Evolutionary conservation across 2,329 filamentous ascomycete species (phyloP).

Genomic region (Pseudopyrenochaeta lycopersici): DNA sequence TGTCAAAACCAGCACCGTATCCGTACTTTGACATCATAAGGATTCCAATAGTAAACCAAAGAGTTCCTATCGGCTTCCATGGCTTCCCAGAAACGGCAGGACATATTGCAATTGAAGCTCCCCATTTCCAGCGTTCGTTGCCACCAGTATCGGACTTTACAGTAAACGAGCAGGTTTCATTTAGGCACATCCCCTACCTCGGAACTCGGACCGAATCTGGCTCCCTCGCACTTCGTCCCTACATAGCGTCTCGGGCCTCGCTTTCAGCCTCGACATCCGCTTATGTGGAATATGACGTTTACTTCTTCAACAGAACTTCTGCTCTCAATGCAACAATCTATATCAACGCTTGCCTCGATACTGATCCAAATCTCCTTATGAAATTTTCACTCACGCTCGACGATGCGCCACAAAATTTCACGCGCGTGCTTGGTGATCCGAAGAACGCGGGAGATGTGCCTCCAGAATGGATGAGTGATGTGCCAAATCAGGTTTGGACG

Average conservation of each 20-base stretch:
- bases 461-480: slow-evolving; percentile 51
- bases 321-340: slow-evolving; percentile 46
- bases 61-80: slow-evolving; percentile 15
- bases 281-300: slow-evolving; percentile 23
- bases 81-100: slow-evolving; percentile 27
- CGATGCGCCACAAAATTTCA: slow-evolving; percentile 15
- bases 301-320: slow-evolving; percentile 19
- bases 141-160: slow-evolving; percentile 1
- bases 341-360: slow-evolving; percentile 51
- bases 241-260: slow-evolving; percentile 13
- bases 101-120: slow-evolving; percentile 24
- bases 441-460: slow-evolving; percentile 50
- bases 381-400: slow-evolving; percentile 53
- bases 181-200: slow-evolving; percentile 20
- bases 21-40: slow-evolving; percentile 23
- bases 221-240: slow-evolving; percentile 24
- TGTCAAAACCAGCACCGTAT: slow-evolving; percentile 20
- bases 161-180: slow-evolving; percentile 7
- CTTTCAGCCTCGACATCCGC: slow-evolving; percentile 14
- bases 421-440: slow-evolving; percentile 26
- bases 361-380: slow-evolving; percentile 56
- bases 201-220: slow-evolving; percentile 25
- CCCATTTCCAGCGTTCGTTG: slow-evolving; percentile 20
- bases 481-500: slow-evolving; percentile 56
- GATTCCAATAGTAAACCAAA: slow-evolving; percentile 19